phyloP scores from a whole-genome alignment of 345 rosid species.

The Aurinia saxatilis region DNA sequence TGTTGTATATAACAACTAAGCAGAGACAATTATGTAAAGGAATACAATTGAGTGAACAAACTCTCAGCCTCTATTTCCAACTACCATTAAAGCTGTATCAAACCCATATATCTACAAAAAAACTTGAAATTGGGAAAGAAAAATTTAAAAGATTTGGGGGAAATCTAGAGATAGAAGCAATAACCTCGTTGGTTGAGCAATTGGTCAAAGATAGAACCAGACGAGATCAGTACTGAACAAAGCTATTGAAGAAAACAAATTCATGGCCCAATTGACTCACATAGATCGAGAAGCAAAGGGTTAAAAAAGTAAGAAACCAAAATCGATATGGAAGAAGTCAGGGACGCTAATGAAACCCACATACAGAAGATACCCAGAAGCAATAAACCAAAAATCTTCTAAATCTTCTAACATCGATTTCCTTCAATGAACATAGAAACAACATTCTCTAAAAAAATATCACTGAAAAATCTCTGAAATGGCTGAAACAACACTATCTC shows the following conservation, averaged over 20 bases:
- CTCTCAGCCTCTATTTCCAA: background rate
- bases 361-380: background rate
- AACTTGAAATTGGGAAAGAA: too few species aligned
- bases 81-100: background rate
- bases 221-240: constrained; percentile 7
- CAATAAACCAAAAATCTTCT: background rate
- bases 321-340: constrained; percentile 25
- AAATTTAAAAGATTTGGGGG: background rate
- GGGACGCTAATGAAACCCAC: background rate
- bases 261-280: background rate
- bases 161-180: background rate
- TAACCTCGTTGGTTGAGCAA: background rate
- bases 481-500: too few species aligned
- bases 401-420: too few species aligned
- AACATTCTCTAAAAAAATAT: too few species aligned
- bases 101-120: constrained; percentile 3
- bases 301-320: constrained; percentile 5
- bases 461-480: too few species aligned
- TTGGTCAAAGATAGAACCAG: background rate
- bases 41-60: background rate
- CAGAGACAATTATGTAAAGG: too few species aligned
- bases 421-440: too few species aligned
- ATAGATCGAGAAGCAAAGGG: constrained; percentile 9
- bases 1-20: too few species aligned
- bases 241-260: background rate